Percentiles rank a stretch among this genome's conserved stretches.
Conservation (phyloP, 805 yeast species). For the Zygosaccharomyces siamensis region DNA sequence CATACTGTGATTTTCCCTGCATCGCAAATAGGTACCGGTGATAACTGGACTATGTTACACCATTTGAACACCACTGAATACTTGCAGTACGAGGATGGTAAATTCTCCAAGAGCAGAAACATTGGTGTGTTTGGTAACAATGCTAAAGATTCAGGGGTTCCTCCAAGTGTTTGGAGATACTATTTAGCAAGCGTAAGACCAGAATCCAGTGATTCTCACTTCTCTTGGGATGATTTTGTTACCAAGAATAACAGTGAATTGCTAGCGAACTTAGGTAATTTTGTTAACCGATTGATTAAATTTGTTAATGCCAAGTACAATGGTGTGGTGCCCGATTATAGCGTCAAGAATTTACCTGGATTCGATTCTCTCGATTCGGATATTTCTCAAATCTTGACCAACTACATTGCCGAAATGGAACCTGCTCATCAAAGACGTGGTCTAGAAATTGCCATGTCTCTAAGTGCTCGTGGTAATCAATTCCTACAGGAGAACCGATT, state of each 20-base stretch:
- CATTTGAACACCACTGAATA: slow-evolving; percentile 94
- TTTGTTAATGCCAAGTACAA: slow-evolving; percentile 86
- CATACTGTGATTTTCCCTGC: slow-evolving; percentile 98
- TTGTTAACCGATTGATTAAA: slow-evolving; percentile 89
- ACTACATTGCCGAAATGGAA: slow-evolving; percentile 71
- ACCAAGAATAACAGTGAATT: slow-evolving; percentile 89
- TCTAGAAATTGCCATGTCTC: slow-evolving; percentile 83
- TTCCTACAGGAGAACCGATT: slow-evolving; percentile 94
- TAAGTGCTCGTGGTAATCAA: slow-evolving; percentile 89
- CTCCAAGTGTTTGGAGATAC: slow-evolving; percentile 96
- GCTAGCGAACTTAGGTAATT: slow-evolving; percentile 93
- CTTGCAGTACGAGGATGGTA: slow-evolving; percentile 95
- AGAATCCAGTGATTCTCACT: slow-evolving; percentile 92
- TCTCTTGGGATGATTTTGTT: slow-evolving; percentile 96
- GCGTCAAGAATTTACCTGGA: slow-evolving; percentile 44
- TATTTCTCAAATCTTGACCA: slow-evolving; percentile 53
- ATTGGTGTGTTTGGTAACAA: slow-evolving; percentile 98
- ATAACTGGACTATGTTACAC: slow-evolving; percentile 84
- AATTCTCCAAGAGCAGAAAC: slow-evolving; percentile 96
- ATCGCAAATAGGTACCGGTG: slow-evolving; percentile 80
- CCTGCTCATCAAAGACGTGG: slow-evolving; percentile 79
- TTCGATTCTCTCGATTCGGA: slow-evolving; percentile 48
- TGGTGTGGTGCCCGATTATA: slow-evolving; percentile 76
- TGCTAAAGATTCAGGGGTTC: slow-evolving; percentile 87
- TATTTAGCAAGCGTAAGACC: slow-evolving; percentile 91